Percentiles rank a stretch among this genome's conserved stretches.
These are phyloP conservation scores for Alternaria dauci DNA, from an alignment of 2,329 filamentous ascomycete genomes.

Conservation along the genomic window DNA sequence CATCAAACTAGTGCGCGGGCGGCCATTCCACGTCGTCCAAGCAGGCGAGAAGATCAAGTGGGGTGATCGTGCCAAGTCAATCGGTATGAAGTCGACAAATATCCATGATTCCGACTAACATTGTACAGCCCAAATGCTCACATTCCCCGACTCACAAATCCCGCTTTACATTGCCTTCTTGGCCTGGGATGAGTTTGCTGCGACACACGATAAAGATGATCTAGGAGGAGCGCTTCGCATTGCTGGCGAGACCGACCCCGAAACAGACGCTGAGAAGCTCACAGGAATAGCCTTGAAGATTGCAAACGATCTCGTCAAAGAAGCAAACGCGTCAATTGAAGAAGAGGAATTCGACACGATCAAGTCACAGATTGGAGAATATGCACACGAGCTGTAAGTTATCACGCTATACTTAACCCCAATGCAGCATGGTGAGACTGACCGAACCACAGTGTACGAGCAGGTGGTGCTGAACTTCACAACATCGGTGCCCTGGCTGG, in stretches of 20 bases:
- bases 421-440: constrained; percentile 3
- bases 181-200: constrained; percentile 58
- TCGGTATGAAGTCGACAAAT: constrained; percentile 54
- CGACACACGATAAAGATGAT: constrained; percentile 50
- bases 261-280: constrained; percentile 52
- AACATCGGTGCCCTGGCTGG: constrained; percentile 89
- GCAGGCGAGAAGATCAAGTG: constrained; percentile 54
- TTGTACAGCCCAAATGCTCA: constrained; percentile 48
- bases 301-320: constrained; percentile 53
- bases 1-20: constrained; percentile 82
- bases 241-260: constrained; percentile 47
- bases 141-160: constrained; percentile 57
- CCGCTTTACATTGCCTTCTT: constrained; percentile 61
- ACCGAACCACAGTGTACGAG: constrained; percentile 65
- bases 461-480: constrained; percentile 85
- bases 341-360: constrained; percentile 53
- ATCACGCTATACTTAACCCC: not conserved
- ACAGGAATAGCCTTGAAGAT: constrained; percentile 55
- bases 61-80: constrained; percentile 61
- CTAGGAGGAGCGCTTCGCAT: constrained; percentile 46
- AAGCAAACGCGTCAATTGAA: constrained; percentile 52
- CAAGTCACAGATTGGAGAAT: constrained; percentile 47
- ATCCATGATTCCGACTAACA: constrained; percentile 7
- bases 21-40: constrained; percentile 60
- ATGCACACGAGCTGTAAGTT: constrained; percentile 56